Conservation (phyloP, 1,139 yeast species). For the Yamadazyma pseudoaaseri region DNA sequence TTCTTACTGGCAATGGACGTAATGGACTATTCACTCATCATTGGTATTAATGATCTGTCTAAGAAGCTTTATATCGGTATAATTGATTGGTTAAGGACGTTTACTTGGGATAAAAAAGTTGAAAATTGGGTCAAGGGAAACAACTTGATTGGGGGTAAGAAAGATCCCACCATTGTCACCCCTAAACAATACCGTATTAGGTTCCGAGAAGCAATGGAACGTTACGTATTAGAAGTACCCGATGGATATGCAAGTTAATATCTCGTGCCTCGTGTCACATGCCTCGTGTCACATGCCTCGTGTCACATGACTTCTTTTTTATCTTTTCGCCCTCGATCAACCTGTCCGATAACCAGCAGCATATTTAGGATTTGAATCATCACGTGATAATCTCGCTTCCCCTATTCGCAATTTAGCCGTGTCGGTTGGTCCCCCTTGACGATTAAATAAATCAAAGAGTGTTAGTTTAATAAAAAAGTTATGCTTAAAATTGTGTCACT, state of each 20-base stretch:
- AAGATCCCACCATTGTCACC: constrained; percentile 95
- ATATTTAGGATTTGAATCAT: no score
- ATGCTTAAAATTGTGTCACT: constrained; percentile 29
- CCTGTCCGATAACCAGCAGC: no score
- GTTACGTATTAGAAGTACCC: constrained; percentile 92
- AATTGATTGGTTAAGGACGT: constrained; percentile 91
- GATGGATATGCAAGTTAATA: constrained; percentile 47
- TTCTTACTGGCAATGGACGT: constrained; percentile 97
- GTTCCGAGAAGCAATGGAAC: constrained; percentile 96
- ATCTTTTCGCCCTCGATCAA: no score
- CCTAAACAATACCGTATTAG: constrained; percentile 93
- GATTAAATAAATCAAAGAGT: no score
- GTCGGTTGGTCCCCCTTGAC: no score
- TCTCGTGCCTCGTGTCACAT: no score
- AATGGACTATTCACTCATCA: constrained; percentile 95
- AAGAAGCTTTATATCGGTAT: constrained; percentile 83
- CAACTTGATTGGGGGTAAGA: constrained; percentile 75
- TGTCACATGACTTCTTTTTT: no score
- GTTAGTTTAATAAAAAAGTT: no score
- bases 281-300: no score
- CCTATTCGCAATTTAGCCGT: no score
- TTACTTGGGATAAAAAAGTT: constrained; percentile 97
- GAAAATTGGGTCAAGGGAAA: constrained; percentile 98
- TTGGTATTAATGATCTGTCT: constrained; percentile 74
- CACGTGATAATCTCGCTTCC: no score